Evolutionary conservation across 1,284 basidiomycete species (phyloP), one percentile per base, ranked within the genome.

Genomic region (Cutaneotrichosporon curvatum): DNA sequence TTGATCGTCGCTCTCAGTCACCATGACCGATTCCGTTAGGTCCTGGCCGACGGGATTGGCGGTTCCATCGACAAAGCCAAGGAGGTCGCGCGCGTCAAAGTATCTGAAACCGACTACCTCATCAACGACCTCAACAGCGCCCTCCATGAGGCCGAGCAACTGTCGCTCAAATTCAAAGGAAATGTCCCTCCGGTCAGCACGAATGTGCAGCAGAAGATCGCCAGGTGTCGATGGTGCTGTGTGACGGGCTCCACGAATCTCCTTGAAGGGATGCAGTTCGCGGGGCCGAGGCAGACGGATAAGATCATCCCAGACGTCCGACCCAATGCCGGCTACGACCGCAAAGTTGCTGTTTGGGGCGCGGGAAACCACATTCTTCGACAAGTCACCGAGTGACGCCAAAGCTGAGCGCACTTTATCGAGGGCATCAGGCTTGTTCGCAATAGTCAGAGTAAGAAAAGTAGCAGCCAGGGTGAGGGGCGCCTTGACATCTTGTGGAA

Each of bases 381-480:
- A 32, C 18, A 51, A 18, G 28, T 40, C 49, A 1, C 32, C n/a
- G 3, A 47, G 12, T 14, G 6, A 15, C 19, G 22, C 37, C 4
- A 55, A 35, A 12, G 33, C 47, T 28, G 34, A 34, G 19, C 35
- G 36, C 34, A 48, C 43, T 12, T 8, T 35, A 4, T 31, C 18
- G 2, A 37, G 28, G 1, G 34, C 14, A 16, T 33, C 40, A 0
- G 37, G 21, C 7, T 18, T 19, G 16, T 42, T 20, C 4, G 58
- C 45, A 45, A 65, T 53, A 3, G 58, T 58, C 2, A 60, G 55
- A 39, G 62, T 57, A 36, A 65, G 40, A 31, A 54, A 54, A 11
- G 48, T 54, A 8, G 53, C 50, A 3, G 33, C 41, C 6, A n/a
- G n/a, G 7, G 47, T 51, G n/a, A 52, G 40, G 10, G 47, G 43